phyloP scores from a whole-genome alignment of 495 filamentous ascomycete species.

The Sabuloglossum arenarium region DNA sequence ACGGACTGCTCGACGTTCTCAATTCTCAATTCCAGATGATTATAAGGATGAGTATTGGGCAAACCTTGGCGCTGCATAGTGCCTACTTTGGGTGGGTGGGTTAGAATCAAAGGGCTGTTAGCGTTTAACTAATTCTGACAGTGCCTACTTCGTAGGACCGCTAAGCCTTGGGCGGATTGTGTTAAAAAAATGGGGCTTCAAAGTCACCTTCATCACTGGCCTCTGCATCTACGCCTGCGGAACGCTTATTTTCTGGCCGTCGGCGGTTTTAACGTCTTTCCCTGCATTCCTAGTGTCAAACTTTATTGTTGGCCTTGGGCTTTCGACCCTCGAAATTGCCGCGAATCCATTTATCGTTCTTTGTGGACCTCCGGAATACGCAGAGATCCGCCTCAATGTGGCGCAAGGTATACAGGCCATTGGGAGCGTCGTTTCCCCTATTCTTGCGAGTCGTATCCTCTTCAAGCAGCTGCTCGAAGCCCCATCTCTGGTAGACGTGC shows the following conservation, averaged over 20 bases:
- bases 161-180: slow-evolving; percentile 33
- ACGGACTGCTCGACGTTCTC: slow-evolving; percentile 58
- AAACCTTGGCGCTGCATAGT: slow-evolving; percentile 29
- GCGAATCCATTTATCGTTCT: slow-evolving; percentile 49
- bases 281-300: slow-evolving; percentile 44
- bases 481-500: slow-evolving; percentile 37
- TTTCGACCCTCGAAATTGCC: slow-evolving; percentile 40
- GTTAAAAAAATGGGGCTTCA: slow-evolving; percentile 44
- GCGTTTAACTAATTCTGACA: not conserved
- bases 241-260: slow-evolving; percentile 52
- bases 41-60: slow-evolving; percentile 23
- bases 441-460: slow-evolving; percentile 39
- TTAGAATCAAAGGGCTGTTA: slow-evolving; percentile 6
- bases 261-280: slow-evolving; percentile 44
- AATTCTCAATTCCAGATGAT: slow-evolving; percentile 38
- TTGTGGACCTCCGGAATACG: slow-evolving; percentile 43
- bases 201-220: slow-evolving; percentile 41
- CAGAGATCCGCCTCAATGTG: slow-evolving; percentile 42
- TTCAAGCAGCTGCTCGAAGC: slow-evolving; percentile 31
- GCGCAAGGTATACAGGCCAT: slow-evolving; percentile 49
- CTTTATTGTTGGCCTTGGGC: slow-evolving; percentile 43
- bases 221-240: slow-evolving; percentile 43
- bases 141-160: slow-evolving; percentile 34
- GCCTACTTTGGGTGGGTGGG: slow-evolving; percentile 25
- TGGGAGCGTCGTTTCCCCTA: slow-evolving; percentile 37